Evolutionary conservation across 2,329 filamentous ascomycete genomes (phyloP).

Genomic region (Neonectria hederae): DNA sequence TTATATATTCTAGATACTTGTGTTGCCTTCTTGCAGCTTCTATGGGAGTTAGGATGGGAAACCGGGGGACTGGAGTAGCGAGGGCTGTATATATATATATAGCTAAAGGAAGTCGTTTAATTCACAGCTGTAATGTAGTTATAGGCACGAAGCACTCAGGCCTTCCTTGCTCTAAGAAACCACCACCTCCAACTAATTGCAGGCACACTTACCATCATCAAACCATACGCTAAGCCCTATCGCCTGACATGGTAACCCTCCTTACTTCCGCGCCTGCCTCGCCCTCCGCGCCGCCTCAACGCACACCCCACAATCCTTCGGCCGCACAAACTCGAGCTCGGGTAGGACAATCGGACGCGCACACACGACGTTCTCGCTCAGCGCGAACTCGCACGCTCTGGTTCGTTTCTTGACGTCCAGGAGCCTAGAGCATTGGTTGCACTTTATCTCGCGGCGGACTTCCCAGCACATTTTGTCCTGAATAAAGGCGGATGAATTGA

Average conservation of each 20-base stretch:
- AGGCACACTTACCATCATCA: too few species aligned
- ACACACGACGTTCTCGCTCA: not conserved
- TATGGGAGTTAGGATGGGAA: not conserved
- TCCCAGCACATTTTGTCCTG: not conserved
- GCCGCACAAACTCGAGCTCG: not conserved
- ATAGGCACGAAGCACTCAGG: not conserved
- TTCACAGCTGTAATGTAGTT: not conserved
- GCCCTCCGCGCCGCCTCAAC: not conserved
- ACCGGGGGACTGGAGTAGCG: too few species aligned
- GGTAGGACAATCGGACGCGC: too few species aligned
- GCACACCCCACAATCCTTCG: not conserved
- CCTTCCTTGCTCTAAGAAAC: too few species aligned
- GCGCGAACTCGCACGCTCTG: not conserved
- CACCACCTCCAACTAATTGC: too few species aligned
- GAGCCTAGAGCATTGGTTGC: not conserved
- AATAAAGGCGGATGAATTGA: not conserved
- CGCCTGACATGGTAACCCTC: too few species aligned
- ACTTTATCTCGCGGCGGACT: not conserved
- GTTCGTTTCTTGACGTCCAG: not conserved
- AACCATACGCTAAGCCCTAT: too few species aligned
- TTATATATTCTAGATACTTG: too few species aligned
- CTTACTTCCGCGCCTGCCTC: too few species aligned
- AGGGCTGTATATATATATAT: not conserved
- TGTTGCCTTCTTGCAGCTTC: too few species aligned
- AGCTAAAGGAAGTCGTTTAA: not conserved